A percentile compares a stretch with the other conserved stretches of the same genome.
Conservation (phyloP, 805 yeast species). For the Candida sithepensis region DNA sequence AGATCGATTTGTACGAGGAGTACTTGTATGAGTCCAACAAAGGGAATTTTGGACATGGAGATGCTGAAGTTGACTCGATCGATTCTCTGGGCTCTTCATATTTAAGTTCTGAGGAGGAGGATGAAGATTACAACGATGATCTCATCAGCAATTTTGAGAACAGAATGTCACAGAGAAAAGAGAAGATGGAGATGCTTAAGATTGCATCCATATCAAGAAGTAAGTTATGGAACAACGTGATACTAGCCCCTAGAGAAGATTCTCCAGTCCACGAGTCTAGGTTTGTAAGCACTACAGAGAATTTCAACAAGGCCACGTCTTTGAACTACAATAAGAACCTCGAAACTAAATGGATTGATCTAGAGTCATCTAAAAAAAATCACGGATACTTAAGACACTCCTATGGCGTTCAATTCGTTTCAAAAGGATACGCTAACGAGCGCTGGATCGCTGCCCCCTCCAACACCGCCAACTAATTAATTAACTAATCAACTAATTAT, state of each 20-base stretch:
- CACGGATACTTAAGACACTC: conserved; percentile 15
- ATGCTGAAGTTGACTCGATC: background rate
- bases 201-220: conserved; percentile 42
- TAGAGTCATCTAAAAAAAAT: background rate
- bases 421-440: conserved; percentile 42
- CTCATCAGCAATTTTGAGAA: background rate
- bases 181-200: conserved; percentile 18
- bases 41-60: background rate
- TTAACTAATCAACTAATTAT: background rate
- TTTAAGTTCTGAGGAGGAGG: conserved; percentile 17
- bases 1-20: conserved; percentile 31
- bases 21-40: conserved; percentile 5
- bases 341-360: background rate
- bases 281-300: background rate
- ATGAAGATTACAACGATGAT: conserved; percentile 14
- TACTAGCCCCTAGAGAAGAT: conserved; percentile 49
- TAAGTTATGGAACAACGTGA: conserved; percentile 49
- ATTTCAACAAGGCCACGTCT: too few species aligned
- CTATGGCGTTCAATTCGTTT: conserved; percentile 34
- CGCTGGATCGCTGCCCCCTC: conserved; percentile 29
- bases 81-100: conserved; percentile 14
- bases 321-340: too few species aligned
- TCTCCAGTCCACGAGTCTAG: background rate
- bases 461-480: background rate
- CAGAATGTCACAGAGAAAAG: background rate